phyloP scores from a whole-genome alignment of 192 early-diverging fungal species.

The Allomyces arbusculus region DNA sequence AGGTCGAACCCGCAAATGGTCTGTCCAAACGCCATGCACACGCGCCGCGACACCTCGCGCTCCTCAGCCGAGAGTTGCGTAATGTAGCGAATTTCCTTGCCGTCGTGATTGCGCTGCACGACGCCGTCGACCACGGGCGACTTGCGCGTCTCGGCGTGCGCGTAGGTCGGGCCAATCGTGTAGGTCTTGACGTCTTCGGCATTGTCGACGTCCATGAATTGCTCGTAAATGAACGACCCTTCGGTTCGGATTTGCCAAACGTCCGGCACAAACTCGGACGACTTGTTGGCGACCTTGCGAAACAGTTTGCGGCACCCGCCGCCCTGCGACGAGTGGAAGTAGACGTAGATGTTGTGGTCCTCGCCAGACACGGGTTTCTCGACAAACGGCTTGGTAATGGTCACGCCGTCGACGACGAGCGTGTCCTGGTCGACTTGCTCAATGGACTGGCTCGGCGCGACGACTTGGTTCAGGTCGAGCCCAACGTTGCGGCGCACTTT shows the following conservation, averaged over 20 bases:
- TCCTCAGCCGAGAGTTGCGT: slow-evolving; percentile 61
- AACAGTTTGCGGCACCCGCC: slow-evolving; percentile 63
- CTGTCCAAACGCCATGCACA: slow-evolving; percentile 72
- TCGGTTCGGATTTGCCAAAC: slow-evolving; percentile 41
- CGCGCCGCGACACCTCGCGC: slow-evolving; percentile 46
- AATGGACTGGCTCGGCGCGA: slow-evolving; percentile 1
- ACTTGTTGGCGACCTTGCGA: slow-evolving; percentile 85
- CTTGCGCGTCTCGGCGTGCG: slow-evolving; percentile 91
- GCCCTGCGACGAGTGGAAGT: slow-evolving; percentile 60
- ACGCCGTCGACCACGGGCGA: slow-evolving; percentile 89
- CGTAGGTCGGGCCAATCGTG: slow-evolving; percentile 71
- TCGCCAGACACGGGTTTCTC: slow-evolving; percentile 94
- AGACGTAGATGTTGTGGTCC: slow-evolving; percentile 93
- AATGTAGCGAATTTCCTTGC: slow-evolving; percentile 90
- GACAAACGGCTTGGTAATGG: slow-evolving; percentile 80
- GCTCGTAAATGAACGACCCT: slow-evolving; percentile 81
- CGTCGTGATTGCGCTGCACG: slow-evolving; percentile 85
- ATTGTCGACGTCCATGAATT: slow-evolving; percentile 85
- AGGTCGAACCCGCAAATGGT: slow-evolving; percentile 90
- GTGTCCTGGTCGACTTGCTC: slow-evolving; percentile 40
- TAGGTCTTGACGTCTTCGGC: slow-evolving; percentile 96
- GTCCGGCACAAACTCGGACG: slow-evolving; percentile 64
- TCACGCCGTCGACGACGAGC: slow-evolving; percentile 40
- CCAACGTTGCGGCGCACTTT: slow-evolving; percentile 31
- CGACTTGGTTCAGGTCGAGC: slow-evolving; percentile 17